Evolutionary conservation across 768 basidiomycete genomes (phyloP).

Genomic region (Calocybe gangraenosa): DNA sequence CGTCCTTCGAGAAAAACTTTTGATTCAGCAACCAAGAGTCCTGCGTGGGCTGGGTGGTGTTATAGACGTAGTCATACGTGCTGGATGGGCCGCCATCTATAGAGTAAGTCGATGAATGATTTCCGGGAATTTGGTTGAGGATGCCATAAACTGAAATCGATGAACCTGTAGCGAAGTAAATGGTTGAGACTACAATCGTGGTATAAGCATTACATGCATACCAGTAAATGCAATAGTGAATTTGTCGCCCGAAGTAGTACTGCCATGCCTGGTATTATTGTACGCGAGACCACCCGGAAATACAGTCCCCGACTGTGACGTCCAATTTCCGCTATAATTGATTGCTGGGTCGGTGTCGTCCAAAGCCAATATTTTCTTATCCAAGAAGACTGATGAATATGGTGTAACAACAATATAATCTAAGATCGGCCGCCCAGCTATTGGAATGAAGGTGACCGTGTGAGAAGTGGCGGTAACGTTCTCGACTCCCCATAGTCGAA

Average conservation of each 20-base stretch:
- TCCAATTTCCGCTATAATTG: conserved; percentile 4
- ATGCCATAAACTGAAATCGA: conserved; percentile 8
- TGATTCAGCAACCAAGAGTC: conserved; percentile 1
- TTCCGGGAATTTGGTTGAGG: conserved; percentile 3
- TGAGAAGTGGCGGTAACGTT: neutral
- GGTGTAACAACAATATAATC: conserved; percentile 8
- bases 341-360: conserved; percentile 8
- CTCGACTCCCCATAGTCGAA: conserved; percentile 3
- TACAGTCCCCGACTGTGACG: neutral
- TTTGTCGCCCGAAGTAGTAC: conserved; percentile 1
- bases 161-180: neutral
- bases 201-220: neutral
- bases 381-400: neutral
- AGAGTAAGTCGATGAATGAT: conserved; percentile 2
- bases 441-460: neutral
- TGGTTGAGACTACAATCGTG: neutral
- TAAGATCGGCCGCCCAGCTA: conserved; percentile 1
- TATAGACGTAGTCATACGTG: neutral
- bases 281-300: conserved; percentile 1
- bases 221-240: conserved; percentile 5
- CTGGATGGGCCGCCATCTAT: neutral
- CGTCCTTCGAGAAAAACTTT: conserved; percentile 4
- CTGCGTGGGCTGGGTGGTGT: neutral
- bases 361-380: neutral
- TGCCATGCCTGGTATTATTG: conserved; percentile 3